phyloP scores from a whole-genome alignment of 78 protist genomes.

The Dictyostelium firmibasis region DNA sequence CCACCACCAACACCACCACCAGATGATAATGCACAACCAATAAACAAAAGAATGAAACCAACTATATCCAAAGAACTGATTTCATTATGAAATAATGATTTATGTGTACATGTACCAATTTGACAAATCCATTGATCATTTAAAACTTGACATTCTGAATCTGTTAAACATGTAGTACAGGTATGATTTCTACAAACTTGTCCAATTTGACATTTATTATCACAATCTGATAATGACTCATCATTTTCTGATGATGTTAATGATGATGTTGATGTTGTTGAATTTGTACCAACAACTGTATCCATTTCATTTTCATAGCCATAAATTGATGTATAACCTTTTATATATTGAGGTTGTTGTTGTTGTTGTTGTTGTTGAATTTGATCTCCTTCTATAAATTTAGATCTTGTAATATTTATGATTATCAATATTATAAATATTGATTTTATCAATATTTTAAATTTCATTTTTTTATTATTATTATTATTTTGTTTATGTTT shows the following conservation, averaged over 20 bases:
- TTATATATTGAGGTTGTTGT: not conserved
- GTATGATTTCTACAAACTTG: constrained; percentile 33
- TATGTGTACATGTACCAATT: constrained; percentile 24
- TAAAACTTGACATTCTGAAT: not conserved
- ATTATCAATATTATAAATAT: not conserved
- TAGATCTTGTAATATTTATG: not conserved
- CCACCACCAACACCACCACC: constrained; percentile 84
- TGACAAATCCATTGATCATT: constrained; percentile 28
- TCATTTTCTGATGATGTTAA: not conserved
- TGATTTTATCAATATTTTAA: not conserved
- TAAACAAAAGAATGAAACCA: constrained; percentile 24
- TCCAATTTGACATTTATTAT: constrained; percentile 24
- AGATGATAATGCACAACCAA: constrained; percentile 63
- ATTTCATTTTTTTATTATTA: not conserved
- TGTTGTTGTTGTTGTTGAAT: not conserved
- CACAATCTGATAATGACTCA: constrained; percentile 8
- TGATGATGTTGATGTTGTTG: not conserved
- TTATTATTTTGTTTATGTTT: not conserved
- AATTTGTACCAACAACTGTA: not conserved
- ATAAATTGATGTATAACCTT: not conserved
- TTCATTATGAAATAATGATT: constrained; percentile 45
- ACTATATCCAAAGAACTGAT: constrained; percentile 10
- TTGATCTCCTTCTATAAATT: not conserved
- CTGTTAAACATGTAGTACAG: constrained; percentile 6
- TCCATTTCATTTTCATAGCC: no score